Evolutionary conservation across 805 yeast genomes (phyloP).

Genomic region (Teunomyces lycoperdinae): DNA sequence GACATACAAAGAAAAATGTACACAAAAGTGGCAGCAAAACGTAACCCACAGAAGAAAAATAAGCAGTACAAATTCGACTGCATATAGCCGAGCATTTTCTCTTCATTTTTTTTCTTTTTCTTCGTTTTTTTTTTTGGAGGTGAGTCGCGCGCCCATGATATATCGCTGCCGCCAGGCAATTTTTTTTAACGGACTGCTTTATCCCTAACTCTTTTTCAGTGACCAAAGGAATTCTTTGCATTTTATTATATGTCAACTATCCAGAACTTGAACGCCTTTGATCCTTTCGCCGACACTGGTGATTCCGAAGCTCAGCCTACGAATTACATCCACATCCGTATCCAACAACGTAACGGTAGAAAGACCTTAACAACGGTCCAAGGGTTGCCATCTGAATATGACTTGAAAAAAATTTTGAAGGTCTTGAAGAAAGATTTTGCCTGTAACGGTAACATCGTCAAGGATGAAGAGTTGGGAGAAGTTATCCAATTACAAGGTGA

Average conservation of each 20-base stretch:
- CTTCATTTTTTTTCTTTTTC: not conserved
- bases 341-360: slow-evolving; percentile 99
- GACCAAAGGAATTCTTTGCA: not conserved
- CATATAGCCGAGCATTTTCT: not conserved
- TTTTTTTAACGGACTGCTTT: not conserved
- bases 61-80: not conserved
- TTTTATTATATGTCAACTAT: slow-evolving; percentile 69
- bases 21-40: not conserved
- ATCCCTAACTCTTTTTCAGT: slow-evolving; percentile 1
- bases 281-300: slow-evolving; percentile 99
- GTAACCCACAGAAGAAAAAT: not conserved
- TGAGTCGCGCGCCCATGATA: not conserved
- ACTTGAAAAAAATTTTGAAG: slow-evolving; percentile 87
- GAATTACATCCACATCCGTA: slow-evolving; percentile 95
- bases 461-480: slow-evolving; percentile 94
- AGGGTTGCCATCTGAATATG: slow-evolving; percentile 95
- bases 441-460: slow-evolving; percentile 97
- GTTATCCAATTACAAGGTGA: slow-evolving; percentile 98
- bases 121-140: not conserved
- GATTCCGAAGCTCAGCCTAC: slow-evolving; percentile 97
- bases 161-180: not conserved
- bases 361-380: slow-evolving; percentile 97
- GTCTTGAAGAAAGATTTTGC: slow-evolving; percentile 97
- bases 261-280: slow-evolving; percentile 79
- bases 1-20: not conserved